Conservation (phyloP, 768 basidiomycete species). For the Roridomyces roridus region DNA sequence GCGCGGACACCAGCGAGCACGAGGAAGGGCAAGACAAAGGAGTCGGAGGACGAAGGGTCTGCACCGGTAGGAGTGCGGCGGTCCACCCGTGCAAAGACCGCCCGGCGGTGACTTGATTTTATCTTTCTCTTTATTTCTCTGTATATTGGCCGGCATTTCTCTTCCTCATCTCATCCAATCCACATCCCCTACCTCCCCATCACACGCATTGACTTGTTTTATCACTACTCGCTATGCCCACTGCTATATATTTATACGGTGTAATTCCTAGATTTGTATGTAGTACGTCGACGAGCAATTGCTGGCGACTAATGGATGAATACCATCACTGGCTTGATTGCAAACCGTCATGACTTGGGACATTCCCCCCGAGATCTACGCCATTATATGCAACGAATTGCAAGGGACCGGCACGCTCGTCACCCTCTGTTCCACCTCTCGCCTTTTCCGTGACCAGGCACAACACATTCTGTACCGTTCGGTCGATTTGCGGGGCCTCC, state of each 20-base stretch:
- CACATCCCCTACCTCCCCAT: conserved; percentile 7
- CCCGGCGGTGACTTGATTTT: conserved; percentile 3
- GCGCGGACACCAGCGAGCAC: conserved; percentile 4
- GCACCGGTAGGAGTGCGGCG: conserved; percentile 5
- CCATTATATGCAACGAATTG: no score
- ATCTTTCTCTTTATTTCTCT: neutral
- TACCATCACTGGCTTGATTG: no score
- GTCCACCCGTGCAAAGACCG: conserved; percentile 16
- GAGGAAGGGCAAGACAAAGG: conserved; percentile 15
- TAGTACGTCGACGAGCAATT: no score
- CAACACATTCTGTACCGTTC: conserved; percentile 5
- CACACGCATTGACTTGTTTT: no score
- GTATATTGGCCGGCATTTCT: neutral
- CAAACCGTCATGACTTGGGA: no score
- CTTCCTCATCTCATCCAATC: neutral
- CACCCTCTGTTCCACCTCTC: no score
- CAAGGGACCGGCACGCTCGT: no score
- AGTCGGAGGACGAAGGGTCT: neutral
- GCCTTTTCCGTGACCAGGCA: neutral
- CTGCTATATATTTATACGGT: neutral
- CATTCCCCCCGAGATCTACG: no score
- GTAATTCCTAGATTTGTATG: no score
- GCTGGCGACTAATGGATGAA: no score
- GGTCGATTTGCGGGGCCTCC: neutral
- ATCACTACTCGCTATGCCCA: neutral